Evolutionary conservation across 2,329 filamentous ascomycete genomes (phyloP).

Genomic region (Tolypocladium endophyticum): DNA sequence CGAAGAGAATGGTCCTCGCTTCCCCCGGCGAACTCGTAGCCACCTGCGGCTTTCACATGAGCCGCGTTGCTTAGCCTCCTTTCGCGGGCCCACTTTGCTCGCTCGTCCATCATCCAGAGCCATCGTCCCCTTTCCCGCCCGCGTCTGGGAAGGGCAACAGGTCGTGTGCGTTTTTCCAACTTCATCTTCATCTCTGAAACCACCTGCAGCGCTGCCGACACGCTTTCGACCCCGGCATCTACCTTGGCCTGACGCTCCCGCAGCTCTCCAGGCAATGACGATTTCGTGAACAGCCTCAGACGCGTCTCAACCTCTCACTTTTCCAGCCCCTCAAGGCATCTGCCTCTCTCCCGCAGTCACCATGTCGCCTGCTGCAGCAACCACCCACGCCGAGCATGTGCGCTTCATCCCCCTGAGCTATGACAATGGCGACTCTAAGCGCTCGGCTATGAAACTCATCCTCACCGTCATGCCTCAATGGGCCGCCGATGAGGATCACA

Average conservation of each 20-base stretch:
- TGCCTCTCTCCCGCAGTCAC: constrained; percentile 6
- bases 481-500: constrained; percentile 58
- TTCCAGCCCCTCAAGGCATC: not conserved
- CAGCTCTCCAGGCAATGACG: not conserved
- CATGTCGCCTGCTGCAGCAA: constrained; percentile 23
- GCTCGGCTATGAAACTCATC: constrained; percentile 71
- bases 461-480: constrained; percentile 75
- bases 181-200: not conserved
- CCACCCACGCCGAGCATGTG: constrained; percentile 27
- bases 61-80: constrained; percentile 12
- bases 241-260: not conserved
- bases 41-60: constrained; percentile 15
- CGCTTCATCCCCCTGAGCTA: constrained; percentile 67
- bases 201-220: not conserved
- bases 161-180: constrained; percentile 25
- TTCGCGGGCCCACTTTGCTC: constrained; percentile 17
- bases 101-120: constrained; percentile 13
- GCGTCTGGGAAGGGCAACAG: constrained; percentile 23
- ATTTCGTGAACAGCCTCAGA: constrained; percentile 1
- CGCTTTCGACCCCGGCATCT: not conserved
- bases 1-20: not conserved
- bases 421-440: constrained; percentile 64
- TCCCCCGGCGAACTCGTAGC: not conserved
- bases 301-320: not conserved
- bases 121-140: constrained; percentile 7